Percentiles rank a stretch among this genome's conserved stretches.
These are phyloP conservation scores for Pseudogymnoascus sp. DNA, from an alignment of 2,329 filamentous ascomycete genomes.

Conservation along the genomic window DNA sequence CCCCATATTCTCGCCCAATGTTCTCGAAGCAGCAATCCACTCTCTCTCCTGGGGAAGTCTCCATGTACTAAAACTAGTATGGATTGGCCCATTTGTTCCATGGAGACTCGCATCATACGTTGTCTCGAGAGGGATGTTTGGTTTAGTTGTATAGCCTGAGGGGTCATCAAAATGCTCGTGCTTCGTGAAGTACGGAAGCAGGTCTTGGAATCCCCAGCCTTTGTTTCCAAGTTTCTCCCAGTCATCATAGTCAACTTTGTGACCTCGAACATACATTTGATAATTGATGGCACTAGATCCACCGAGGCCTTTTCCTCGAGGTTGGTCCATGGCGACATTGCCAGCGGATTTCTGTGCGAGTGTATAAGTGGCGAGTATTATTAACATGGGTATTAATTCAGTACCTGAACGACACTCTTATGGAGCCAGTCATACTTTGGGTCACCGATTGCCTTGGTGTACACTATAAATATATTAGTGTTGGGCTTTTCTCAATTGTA, in stretches of 20 bases:
- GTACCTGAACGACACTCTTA: constrained; percentile 15
- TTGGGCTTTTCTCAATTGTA: not conserved
- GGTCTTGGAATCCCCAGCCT: constrained; percentile 36
- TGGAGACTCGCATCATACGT: constrained; percentile 15
- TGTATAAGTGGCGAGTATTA: not conserved
- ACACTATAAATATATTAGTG: not conserved
- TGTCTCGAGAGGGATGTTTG: constrained; percentile 12
- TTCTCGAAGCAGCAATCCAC: constrained; percentile 9
- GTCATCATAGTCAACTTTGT: constrained; percentile 29
- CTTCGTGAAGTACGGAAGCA: constrained; percentile 39
- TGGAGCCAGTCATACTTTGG: constrained; percentile 17
- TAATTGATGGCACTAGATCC: constrained; percentile 33
- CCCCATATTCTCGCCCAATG: constrained; percentile 13
- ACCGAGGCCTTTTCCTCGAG: constrained; percentile 32
- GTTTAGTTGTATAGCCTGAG: constrained; percentile 12
- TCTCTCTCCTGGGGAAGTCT: constrained; percentile 10
- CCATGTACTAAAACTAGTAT: constrained; percentile 15
- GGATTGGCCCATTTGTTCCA: constrained; percentile 17
- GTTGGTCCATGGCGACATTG: constrained; percentile 7
- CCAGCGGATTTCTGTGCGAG: not conserved
- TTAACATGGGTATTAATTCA: not conserved
- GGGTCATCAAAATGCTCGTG: constrained; percentile 20
- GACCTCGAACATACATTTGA: constrained; percentile 23
- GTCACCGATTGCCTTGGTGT: constrained; percentile 13
- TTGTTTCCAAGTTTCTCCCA: constrained; percentile 37